Evolutionary conservation across 192 early-diverging fungal species (phyloP), one percentile per base, ranked within the genome.

Genomic region (Linnemannia hyalina): DNA sequence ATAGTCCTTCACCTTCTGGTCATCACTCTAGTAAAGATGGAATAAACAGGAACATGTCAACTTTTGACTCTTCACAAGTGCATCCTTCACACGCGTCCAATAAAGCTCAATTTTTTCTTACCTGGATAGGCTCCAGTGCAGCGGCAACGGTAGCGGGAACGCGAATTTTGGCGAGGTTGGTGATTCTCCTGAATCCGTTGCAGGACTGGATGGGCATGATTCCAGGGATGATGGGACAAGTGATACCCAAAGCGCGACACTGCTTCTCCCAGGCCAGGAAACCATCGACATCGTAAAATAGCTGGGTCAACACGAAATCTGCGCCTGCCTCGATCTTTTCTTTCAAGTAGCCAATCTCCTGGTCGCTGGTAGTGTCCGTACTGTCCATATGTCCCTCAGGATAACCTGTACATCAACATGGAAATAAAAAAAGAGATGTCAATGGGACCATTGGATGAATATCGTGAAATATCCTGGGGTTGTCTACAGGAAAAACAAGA

Each of bases 141-240:
- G 88, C 87, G 70, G 90, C 72, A 26, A 97, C 91, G 11, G 87
- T 26, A 11, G 86, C 60, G 18, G 96, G 96, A 11, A 97, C 94
- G 42, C 82, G 82, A 18, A 94, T 93, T 76, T 96, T 95, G 77
- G 92, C 93, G 23, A 97, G 88, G 26, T 92, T 91, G 32, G 94
- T 96, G 91, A 97, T 96, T 73, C 96, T 86, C 63, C 95, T 91
- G 89, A 97, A 97, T 47, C 94, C 94, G 38, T 92, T 93, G 74
- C 93, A 96, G 60, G 89, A 93, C 76, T 96, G 96, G 73, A 97
- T 97, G 55, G 95, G 95, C 95, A 97, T 96, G 57, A 97, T 93
- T 35, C 96, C 96, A n/a, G 96, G 96, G 41, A 97, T 90, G 83
- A 97, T 92, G 38, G 91, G 91, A 35, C 94, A 89, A 26, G 77